A percentile compares a stretch with the other conserved stretches of the same genome.
phyloP scores from a whole-genome alignment of 345 rosid species.

The Eucalyptus sp. region DNA sequence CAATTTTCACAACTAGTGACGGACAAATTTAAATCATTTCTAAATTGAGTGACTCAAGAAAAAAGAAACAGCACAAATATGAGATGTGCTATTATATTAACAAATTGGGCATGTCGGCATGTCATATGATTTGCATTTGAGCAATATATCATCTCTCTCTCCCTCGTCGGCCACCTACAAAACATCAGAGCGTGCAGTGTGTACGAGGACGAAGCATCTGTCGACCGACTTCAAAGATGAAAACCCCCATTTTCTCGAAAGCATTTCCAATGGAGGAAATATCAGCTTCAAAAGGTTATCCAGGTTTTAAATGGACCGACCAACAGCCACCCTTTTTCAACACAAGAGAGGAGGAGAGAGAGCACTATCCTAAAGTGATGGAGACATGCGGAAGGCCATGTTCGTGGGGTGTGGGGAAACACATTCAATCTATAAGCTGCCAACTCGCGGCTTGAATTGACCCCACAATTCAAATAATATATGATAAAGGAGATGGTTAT shows the following conservation, averaged over 20 bases:
- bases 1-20: rapidly evolving
- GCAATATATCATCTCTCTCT: not conserved
- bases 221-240: not conserved
- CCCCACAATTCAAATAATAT: not conserved
- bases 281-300: not conserved
- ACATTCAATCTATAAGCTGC: not conserved
- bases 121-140: not conserved
- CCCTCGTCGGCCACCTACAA: not conserved
- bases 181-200: not conserved
- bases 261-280: not conserved
- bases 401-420: not conserved
- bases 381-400: not conserved
- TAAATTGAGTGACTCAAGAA: not conserved
- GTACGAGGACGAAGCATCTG: not conserved
- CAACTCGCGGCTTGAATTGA: not conserved
- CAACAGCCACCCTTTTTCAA: not conserved
- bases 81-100: rapidly evolving
- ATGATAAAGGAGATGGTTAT: not conserved
- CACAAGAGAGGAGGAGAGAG: not conserved
- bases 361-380: not conserved
- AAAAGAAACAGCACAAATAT: rapidly evolving
- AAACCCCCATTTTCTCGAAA: not conserved
- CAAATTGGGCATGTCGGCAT: too few relatives aligned
- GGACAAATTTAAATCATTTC: not conserved
- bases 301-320: not conserved